These are phyloP conservation scores for Plectosphaerella cucumerina DNA, from an alignment of 2,329 filamentous ascomycete genomes.

Conservation along the genomic window DNA sequence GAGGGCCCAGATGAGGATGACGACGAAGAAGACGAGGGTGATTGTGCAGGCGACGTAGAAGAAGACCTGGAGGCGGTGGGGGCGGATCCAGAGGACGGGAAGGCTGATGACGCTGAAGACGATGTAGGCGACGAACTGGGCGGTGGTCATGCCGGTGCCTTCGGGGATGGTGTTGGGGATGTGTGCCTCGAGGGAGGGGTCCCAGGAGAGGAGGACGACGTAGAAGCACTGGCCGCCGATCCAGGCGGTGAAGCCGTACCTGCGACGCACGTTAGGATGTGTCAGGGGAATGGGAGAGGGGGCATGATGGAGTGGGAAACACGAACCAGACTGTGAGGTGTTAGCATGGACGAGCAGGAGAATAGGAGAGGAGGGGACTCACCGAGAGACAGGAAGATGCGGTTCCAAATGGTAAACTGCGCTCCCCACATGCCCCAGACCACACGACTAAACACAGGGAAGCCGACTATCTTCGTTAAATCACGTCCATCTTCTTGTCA, in stretches of 20 bases:
- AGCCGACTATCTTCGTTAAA: conserved; percentile 16
- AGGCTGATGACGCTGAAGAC: conserved; percentile 39
- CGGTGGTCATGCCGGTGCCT: conserved; percentile 37
- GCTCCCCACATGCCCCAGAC: conserved; percentile 24
- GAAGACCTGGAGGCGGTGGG: conserved; percentile 36
- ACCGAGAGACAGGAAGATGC: conserved; percentile 37
- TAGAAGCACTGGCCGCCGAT: conserved; percentile 42
- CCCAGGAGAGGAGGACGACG: conserved; percentile 39
- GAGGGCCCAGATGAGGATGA: conserved; percentile 38
- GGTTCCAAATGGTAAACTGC: conserved; percentile 26
- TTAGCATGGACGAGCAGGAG: background rate
- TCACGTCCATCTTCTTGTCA: background rate
- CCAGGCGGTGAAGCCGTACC: conserved; percentile 42
- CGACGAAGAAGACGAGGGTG: conserved; percentile 35
- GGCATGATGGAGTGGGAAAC: no score
- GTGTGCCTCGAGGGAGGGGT: conserved; percentile 35
- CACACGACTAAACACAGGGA: conserved; percentile 25
- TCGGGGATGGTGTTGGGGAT: conserved; percentile 36
- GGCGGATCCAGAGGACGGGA: conserved; percentile 38
- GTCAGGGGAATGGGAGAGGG: background rate
- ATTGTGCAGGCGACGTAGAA: conserved; percentile 34
- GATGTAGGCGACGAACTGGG: conserved; percentile 37
- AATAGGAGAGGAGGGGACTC: conserved; percentile 9
- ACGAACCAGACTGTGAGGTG: conserved; percentile 17
- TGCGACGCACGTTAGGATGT: conserved; percentile 3